phyloP scores from a whole-genome alignment of 2,329 filamentous ascomycete species.

The Dactylellina leptospora region DNA sequence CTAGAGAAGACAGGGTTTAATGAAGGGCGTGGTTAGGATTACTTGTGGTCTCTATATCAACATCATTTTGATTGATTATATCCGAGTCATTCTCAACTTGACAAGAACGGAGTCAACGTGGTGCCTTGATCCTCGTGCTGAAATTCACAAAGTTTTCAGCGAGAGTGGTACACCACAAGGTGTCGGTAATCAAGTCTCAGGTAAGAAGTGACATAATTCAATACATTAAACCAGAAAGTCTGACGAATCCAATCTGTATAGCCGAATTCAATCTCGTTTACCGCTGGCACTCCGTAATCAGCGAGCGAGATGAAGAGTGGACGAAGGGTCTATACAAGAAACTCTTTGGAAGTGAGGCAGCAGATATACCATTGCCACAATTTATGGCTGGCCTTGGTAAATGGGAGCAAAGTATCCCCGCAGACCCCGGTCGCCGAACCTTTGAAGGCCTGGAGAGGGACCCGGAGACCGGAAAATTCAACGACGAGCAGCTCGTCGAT shows the following conservation, averaged over 20 bases:
- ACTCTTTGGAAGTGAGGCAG: conserved; percentile 43
- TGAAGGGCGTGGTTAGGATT: conserved; percentile 57
- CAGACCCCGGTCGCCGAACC: conserved; percentile 69
- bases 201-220: conserved; percentile 7
- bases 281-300: conserved; percentile 59
- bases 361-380: conserved; percentile 66
- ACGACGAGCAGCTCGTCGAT: conserved; percentile 68
- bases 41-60: conserved; percentile 67
- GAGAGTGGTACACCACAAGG: conserved; percentile 56
- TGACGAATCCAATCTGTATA: not conserved
- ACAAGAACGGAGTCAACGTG: conserved; percentile 57
- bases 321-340: conserved; percentile 56
- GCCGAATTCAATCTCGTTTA: conserved; percentile 61
- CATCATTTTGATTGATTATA: conserved; percentile 66
- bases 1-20: not conserved
- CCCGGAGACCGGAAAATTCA: conserved; percentile 65
- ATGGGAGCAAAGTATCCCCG: conserved; percentile 69
- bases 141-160: conserved; percentile 56
- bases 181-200: conserved; percentile 59
- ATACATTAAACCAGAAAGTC: not conserved
- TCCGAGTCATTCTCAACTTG: conserved; percentile 65
- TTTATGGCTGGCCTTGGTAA: conserved; percentile 71
- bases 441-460: conserved; percentile 66
- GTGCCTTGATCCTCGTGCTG: conserved; percentile 58
- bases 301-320: conserved; percentile 59